Evolutionary conservation across 164 flowering plant species (phyloP).

Genomic region (Nelumbo lutea): DNA sequence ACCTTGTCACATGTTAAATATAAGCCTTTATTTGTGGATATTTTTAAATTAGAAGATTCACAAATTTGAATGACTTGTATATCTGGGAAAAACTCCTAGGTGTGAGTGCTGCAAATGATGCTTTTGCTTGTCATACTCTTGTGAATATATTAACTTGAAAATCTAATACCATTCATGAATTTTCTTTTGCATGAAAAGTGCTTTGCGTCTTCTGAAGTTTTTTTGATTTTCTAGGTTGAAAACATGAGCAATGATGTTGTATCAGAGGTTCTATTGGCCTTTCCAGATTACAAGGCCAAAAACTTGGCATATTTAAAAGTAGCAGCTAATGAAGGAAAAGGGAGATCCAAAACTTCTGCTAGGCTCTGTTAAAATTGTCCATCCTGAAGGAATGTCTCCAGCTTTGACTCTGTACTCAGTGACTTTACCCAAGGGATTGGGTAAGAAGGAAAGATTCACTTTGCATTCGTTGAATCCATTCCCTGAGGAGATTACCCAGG

Average conservation of each 20-base stretch:
- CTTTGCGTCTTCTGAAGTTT: background rate
- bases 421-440: constrained; percentile 55
- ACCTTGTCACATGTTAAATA: too few relatives aligned
- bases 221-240: constrained; percentile 46
- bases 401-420: constrained; percentile 54
- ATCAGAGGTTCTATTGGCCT: constrained; percentile 57
- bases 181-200: background rate
- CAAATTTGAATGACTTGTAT: background rate
- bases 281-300: constrained; percentile 62
- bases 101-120: background rate
- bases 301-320: constrained; percentile 55
- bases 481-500: constrained; percentile 84
- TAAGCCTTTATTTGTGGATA: too few relatives aligned
- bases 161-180: background rate
- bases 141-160: background rate
- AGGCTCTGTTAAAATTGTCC: constrained; percentile 24
- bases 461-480: constrained; percentile 66
- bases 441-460: constrained; percentile 49
- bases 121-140: background rate
- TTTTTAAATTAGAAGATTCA: background rate
- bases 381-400: constrained; percentile 57
- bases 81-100: too few relatives aligned
- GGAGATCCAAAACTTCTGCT: constrained; percentile 45
- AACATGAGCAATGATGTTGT: constrained; percentile 51
- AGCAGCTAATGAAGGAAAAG: constrained; percentile 52